A percentile compares a stretch with the other conserved stretches of the same genome.
These are phyloP conservation scores for Xylariales sp. DNA, from an alignment of 2,329 filamentous ascomycete genomes.

Conservation along the genomic window DNA sequence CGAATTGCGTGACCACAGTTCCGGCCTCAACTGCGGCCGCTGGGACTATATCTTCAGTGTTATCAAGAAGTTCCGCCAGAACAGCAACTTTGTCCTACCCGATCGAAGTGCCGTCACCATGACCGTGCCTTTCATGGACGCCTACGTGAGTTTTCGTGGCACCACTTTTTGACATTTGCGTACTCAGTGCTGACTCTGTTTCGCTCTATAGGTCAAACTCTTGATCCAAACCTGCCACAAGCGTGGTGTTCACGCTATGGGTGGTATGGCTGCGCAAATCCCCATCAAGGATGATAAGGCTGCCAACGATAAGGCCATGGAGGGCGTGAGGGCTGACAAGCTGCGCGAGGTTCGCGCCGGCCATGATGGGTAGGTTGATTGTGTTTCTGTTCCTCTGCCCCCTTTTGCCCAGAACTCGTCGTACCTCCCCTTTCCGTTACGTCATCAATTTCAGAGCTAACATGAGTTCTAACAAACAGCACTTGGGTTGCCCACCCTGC, in stretches of 20 bases:
- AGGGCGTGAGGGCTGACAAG: slow-evolving; percentile 89
- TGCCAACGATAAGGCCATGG: slow-evolving; percentile 94
- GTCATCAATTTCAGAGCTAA: background rate
- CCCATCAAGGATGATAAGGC: slow-evolving; percentile 92
- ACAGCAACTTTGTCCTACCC: slow-evolving; percentile 87
- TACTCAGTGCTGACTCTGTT: background rate
- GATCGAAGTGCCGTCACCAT: slow-evolving; percentile 91
- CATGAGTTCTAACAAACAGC: background rate
- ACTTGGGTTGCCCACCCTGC: slow-evolving; percentile 98
- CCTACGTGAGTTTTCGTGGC: slow-evolving; percentile 61
- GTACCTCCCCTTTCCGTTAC: too few relatives aligned
- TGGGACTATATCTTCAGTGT: slow-evolving; percentile 99
- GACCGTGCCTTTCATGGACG: slow-evolving; percentile 97
- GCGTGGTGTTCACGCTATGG: slow-evolving; percentile 97
- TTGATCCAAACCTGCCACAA: slow-evolving; percentile 98
- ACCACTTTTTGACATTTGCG: too few relatives aligned
- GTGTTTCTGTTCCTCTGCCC: too few relatives aligned
- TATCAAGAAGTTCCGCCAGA: slow-evolving; percentile 98
- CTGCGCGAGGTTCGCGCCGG: slow-evolving; percentile 91
- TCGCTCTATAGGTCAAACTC: slow-evolving; percentile 59
- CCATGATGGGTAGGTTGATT: slow-evolving; percentile 68
- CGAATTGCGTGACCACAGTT: slow-evolving; percentile 93
- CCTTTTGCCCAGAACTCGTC: too few relatives aligned
- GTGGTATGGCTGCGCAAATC: slow-evolving; percentile 98
- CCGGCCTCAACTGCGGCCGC: slow-evolving; percentile 94